Conservation (phyloP, 805 yeast species). For the Yamadazyma insecticola region DNA sequence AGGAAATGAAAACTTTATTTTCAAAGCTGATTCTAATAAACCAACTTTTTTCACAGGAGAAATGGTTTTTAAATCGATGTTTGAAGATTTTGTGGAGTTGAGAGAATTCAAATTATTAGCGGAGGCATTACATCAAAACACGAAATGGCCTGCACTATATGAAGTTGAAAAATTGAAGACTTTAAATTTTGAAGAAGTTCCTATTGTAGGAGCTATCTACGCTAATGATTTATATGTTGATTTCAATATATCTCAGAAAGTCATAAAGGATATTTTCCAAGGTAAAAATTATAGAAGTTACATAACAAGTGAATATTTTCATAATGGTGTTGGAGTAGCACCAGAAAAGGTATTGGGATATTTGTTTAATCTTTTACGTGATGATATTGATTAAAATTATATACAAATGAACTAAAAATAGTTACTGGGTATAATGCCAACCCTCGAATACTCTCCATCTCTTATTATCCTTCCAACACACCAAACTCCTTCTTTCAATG, state of each 20-base stretch:
- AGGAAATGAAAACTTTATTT: constrained; percentile 23
- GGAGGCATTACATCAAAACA: constrained; percentile 25
- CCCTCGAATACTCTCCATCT: constrained; percentile 14
- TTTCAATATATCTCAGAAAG: constrained; percentile 35
- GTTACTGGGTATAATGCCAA: constrained; percentile 36
- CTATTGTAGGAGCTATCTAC: constrained; percentile 49
- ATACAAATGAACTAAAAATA: constrained; percentile 11
- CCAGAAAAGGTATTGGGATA: constrained; percentile 35
- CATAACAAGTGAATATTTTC: constrained; percentile 48
- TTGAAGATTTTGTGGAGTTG: constrained; percentile 44
- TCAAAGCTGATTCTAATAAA: constrained; percentile 7
- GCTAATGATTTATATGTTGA: constrained; percentile 50
- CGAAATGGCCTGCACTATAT: constrained; percentile 35
- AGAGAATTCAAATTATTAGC: constrained; percentile 38
- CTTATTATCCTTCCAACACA: constrained; percentile 22
- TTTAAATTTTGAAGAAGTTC: constrained; percentile 31
- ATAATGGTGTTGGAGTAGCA: constrained; percentile 44
- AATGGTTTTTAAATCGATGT: constrained; percentile 51
- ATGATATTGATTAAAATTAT: constrained; percentile 32
- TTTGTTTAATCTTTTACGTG: constrained; percentile 35
- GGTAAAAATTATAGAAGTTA: constrained; percentile 33
- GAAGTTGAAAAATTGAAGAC: constrained; percentile 22
- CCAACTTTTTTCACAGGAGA: constrained; percentile 49
- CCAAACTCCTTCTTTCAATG: constrained; percentile 24
- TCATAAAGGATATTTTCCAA: constrained; percentile 23